Evolutionary conservation across 2,329 filamentous ascomycete genomes (phyloP), one percentile per base, ranked within the genome.

Genomic region (Aureobasidium sp.): DNA sequence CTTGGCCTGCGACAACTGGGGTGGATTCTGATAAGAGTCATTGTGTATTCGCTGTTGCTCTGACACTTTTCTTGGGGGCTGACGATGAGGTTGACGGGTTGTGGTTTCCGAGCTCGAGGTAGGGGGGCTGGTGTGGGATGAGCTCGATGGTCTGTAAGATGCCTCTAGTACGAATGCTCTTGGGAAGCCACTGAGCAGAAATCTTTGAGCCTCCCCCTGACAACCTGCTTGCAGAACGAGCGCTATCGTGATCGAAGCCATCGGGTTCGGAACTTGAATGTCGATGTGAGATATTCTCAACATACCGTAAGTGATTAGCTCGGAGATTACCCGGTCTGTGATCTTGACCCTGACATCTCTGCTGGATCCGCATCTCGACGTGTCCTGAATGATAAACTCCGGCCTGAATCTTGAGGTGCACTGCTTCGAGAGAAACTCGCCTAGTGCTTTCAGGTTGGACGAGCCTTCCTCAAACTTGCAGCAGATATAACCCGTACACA

Each of bases 381-480:
- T 6, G 3, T 59, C 54, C 12, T 48, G 29, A 14, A 48, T 29
- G 9, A 48, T 19, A 15, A 59, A 48, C 14, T 48, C 24, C 2
- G 54, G 54, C 17, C 12, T 39, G 22, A 48, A 59, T 5, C n/a
- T 11, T 9, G 31, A 6, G 1, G 29, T 39, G 7, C 29, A 9
- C 31, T 48, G 42, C 31, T 31, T 48, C 9, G 14, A 19, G 3
- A 59, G 29, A 12, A 47, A 48, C 12, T 47, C 15, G 22, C 54
- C 54, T 14, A 59, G 54, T 15, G 42, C 42, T 29, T 48, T 44
- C 22, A 48, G 11, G 5, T 31, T 47, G n/a, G 54, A 39, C 4
- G 54, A 59, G n/a, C 29, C 54, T 48, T 59, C 42, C 31, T 59
- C 44, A 7, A 59, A 48, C 27, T 48, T 59, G 33, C 54, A 59